Evolutionary conservation across 352 stramenopile species (phyloP).

Genomic region (Globisporangium canariense): DNA sequence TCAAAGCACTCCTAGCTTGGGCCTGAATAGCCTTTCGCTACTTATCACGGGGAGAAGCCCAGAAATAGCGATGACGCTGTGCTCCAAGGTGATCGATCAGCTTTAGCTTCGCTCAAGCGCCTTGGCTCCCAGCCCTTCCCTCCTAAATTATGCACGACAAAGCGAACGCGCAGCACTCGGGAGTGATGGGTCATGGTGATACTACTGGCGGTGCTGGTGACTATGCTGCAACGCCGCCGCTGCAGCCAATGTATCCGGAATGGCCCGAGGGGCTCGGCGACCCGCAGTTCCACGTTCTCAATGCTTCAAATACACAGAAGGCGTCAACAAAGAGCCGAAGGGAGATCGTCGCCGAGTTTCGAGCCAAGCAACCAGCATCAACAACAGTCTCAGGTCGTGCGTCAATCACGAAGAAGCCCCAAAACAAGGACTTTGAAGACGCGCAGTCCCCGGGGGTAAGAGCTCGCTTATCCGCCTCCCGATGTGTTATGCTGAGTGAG

Average conservation of each 20-base stretch:
- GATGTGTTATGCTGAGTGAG: no score
- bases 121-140: neutral
- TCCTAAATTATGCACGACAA: neutral
- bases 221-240: neutral
- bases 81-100: neutral
- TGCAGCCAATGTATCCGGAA: constrained; percentile 42
- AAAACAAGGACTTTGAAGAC: constrained; percentile 17
- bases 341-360: constrained; percentile 43
- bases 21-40: no score
- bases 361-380: constrained; percentile 8
- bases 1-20: neutral
- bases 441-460: constrained; percentile 19
- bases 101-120: neutral
- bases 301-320: constrained; percentile 4
- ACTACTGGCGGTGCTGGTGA: neutral
- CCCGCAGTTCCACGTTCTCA: constrained; percentile 28
- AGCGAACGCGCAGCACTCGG: neutral
- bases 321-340: constrained; percentile 20
- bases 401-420: neutral
- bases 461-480: no score
- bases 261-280: constrained; percentile 58
- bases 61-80: constrained; percentile 1
- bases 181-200: constrained; percentile 1
- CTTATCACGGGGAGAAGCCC: neutral
- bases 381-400: neutral